These are phyloP conservation scores for Penicillium robsamsonii DNA, from an alignment of 495 filamentous ascomycete genomes.

Conservation along the genomic window DNA sequence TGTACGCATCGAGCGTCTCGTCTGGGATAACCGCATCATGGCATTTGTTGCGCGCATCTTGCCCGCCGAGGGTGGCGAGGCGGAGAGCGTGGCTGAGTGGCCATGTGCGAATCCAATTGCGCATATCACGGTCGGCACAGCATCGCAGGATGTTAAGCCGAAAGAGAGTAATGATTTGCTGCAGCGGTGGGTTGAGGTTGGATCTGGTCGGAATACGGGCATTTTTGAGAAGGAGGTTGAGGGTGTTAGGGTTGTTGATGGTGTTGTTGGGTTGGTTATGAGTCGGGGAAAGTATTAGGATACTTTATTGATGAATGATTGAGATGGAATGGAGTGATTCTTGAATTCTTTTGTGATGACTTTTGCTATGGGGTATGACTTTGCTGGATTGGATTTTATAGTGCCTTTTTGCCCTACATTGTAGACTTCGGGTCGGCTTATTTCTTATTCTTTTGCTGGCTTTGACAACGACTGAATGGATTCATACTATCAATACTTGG, in stretches of 20 bases:
- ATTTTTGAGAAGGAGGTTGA: conserved; percentile 46
- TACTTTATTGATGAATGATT: background rate
- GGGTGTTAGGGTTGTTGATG: conserved; percentile 45
- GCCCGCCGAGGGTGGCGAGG: conserved; percentile 24
- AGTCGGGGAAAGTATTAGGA: conserved; percentile 32
- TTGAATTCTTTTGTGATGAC: background rate
- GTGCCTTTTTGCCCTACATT: background rate
- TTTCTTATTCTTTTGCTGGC: background rate
- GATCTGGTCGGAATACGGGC: conserved; percentile 49
- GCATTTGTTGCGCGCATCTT: conserved; percentile 75
- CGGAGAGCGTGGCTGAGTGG: conserved; percentile 46
- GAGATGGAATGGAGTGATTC: background rate
- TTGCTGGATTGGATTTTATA: background rate
- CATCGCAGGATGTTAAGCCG: conserved; percentile 69
- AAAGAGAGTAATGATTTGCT: conserved; percentile 90
- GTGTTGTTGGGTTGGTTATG: conserved; percentile 44
- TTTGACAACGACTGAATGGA: background rate
- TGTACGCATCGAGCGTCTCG: conserved; percentile 63
- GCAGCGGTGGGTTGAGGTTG: conserved; percentile 59
- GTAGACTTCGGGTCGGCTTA: background rate
- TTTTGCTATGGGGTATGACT: background rate
- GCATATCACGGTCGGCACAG: conserved; percentile 88
- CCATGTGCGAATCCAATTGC: conserved; percentile 73
- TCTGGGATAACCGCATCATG: conserved; percentile 85
- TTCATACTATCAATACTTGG: background rate